Evolutionary conservation across 441 rosid species (phyloP), one percentile per base, ranked within the genome.

Genomic region (Pelargonium myrrhifolium): DNA sequence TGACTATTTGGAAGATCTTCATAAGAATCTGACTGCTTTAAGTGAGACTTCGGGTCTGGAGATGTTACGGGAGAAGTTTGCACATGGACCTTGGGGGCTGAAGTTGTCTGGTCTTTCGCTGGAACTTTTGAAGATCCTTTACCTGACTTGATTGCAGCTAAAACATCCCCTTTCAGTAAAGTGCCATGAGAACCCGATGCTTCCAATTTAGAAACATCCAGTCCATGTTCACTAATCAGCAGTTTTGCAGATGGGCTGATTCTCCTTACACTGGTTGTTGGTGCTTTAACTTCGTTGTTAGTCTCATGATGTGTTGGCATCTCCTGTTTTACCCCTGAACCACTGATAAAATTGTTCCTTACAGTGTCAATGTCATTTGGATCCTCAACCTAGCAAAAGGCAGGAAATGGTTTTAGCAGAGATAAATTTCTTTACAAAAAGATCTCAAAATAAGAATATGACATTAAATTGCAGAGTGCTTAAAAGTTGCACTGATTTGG

Each of bases 1-100:
- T 94, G 99, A 86, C 89, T 82, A 74, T 94, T 91, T 64, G 97
- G 94, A 11, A 88, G 69, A 80, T 94, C 97, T 84, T 88, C 89
- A 71, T 83, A 92, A 71, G 86, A 81, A 76, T 82, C 83, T 58
- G 83, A 74, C 69, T 68, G 85, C 76, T 82, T 79, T 69, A 70
- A 67, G 21, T 65, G 69, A 77, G 89, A 65, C 76, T 76, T 76
- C 62, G 87, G 75, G 67, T 78, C 84, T 47, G 76, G 76, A 6
- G 22, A 64, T 60, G 65, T 72, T 14, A 35, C 66, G 68, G 81
- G 42, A 55, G 90, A 83, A 66, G 85, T 37, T 73, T 81, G 77
- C 11, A 78, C 68, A 55, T 15, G 35, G 72, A 65, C 74, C 66
- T 78, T 82, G 68, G 79, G 78, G 60, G 81, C 75, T 47, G 84